phyloP scores from a whole-genome alignment of 192 early-diverging fungal genomes.

The Oehlia diaphana region DNA sequence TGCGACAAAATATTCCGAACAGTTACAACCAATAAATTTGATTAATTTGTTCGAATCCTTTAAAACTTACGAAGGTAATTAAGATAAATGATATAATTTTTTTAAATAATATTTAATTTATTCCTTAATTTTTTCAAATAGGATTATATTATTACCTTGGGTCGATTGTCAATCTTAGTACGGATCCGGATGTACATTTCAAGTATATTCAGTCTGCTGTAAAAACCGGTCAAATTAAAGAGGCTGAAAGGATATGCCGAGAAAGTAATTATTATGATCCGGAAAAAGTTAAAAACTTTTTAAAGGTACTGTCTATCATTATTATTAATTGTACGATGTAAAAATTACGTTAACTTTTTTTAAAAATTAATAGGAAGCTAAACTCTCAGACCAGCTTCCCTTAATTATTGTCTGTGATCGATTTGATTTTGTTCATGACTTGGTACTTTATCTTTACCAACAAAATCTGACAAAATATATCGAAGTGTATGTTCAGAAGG shows the following conservation, averaged over 20 bases:
- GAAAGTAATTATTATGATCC: conserved; percentile 97
- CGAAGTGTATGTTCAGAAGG: conserved; percentile 99
- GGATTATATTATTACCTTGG: conserved; percentile 96
- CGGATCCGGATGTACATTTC: conserved; percentile 94
- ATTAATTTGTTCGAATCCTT: conserved; percentile 90
- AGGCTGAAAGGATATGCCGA: conserved; percentile 95
- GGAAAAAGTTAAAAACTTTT: conserved; percentile 98
- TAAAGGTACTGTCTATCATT: conserved; percentile 61
- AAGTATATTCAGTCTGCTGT: conserved; percentile 99
- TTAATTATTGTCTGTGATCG: conserved; percentile 99
- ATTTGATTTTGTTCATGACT: conserved; percentile 95
- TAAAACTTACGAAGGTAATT: conserved; percentile 84
- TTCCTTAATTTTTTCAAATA: conserved; percentile 24
- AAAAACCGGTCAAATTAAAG: conserved; percentile 90
- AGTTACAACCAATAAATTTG: conserved; percentile 83
- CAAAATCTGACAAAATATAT: conserved; percentile 94
- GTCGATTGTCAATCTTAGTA: conserved; percentile 92
- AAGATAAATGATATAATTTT: background rate
- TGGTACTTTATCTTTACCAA: conserved; percentile 95
- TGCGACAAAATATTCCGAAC: conserved; percentile 96
- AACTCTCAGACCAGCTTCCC: conserved; percentile 93
- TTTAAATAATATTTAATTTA: too few species aligned
- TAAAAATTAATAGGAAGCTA: conserved; percentile 65
- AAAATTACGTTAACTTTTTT: background rate
- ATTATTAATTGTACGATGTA: background rate